Evolutionary conservation across 768 basidiomycete genomes (phyloP), one percentile per base, ranked within the genome.

Genomic region (Kwoniella europaea): DNA sequence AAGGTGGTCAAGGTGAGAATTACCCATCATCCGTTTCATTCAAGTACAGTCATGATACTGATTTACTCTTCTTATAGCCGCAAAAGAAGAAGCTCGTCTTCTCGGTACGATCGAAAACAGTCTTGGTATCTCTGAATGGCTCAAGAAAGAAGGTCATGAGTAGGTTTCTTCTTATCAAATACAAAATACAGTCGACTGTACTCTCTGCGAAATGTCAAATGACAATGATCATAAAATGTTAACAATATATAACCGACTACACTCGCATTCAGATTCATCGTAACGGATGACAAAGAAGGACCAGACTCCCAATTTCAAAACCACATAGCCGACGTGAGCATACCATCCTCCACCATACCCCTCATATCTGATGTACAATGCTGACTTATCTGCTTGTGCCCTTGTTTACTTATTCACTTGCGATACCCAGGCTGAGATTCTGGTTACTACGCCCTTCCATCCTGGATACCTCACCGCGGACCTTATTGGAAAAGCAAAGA

Each of bases 201-300:
- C 35, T 35, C 7, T 35, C 35, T 6, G 27, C 27, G 27, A 27
- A 27, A 27, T 27, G 27, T 27, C 35, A 35, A 35, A 35, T 35
- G 35, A 35, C 6, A 35, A 35, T 35, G 35, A 35, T 35, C 35
- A 6, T 35, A 7, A 6, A 35, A 9, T 35, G 35, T 4, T 35
- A 9, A 35, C 35, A 6, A 35, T 35, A 35, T 35, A 35, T 35
- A 35, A 35, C 35, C 35, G 5, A 35, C 35, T 35, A 35, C 35
- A 35, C 35, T 27, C 42, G 20, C 16, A 42, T 16, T 10, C 59
- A 79, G 78, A 57, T 66, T 88, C 73, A 85, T 93, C 68, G 92
- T 91, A 60, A 89, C 90, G 24, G 90, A 89, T 84, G 88, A 88
- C 86, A 94, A 94, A 84, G 93, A 94, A 80, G 93, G 92, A 29